These are phyloP conservation scores for Dispira simplex DNA, from an alignment of 192 early-diverging fungal genomes.

Conservation along the genomic window DNA sequence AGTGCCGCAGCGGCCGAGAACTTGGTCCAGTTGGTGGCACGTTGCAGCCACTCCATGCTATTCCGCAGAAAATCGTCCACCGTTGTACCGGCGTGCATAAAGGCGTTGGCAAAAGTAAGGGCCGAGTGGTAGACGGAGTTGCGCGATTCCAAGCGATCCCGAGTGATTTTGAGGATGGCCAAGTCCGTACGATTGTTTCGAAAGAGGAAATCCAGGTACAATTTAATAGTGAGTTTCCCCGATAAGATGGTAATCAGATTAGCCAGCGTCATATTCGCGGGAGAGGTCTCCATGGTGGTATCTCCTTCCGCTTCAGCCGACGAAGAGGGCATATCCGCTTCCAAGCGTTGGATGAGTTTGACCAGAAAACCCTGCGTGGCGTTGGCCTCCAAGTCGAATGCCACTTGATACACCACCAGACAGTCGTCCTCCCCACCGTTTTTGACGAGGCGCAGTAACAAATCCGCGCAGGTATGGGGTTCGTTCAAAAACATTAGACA, in stretches of 20 bases:
- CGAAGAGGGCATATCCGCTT: background rate
- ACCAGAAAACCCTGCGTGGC: constrained; percentile 91
- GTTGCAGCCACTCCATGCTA: constrained; percentile 93
- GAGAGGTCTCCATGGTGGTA: constrained; percentile 8
- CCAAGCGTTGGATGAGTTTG: constrained; percentile 51
- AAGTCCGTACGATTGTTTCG: constrained; percentile 95
- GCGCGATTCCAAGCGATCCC: constrained; percentile 79
- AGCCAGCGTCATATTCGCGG: constrained; percentile 19
- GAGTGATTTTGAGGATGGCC: constrained; percentile 82
- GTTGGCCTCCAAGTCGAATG: constrained; percentile 93
- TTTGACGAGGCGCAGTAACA: constrained; percentile 51
- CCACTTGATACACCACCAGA: constrained; percentile 90
- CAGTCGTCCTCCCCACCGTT: constrained; percentile 44
- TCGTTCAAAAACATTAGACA: constrained; percentile 88
- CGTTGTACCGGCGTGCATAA: constrained; percentile 96
- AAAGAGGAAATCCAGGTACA: constrained; percentile 90
- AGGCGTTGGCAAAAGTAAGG: constrained; percentile 92
- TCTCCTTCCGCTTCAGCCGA: no score
- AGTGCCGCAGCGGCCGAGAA: constrained; percentile 95
- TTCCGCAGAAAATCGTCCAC: constrained; percentile 95
- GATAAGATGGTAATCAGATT: constrained; percentile 70
- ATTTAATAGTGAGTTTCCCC: constrained; percentile 79
- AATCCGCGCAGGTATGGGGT: constrained; percentile 46
- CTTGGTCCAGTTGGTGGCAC: constrained; percentile 98
- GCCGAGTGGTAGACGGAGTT: constrained; percentile 90